Evolutionary conservation across 352 stramenopile genomes (phyloP).

Genomic region (Phytophthora litchii): DNA sequence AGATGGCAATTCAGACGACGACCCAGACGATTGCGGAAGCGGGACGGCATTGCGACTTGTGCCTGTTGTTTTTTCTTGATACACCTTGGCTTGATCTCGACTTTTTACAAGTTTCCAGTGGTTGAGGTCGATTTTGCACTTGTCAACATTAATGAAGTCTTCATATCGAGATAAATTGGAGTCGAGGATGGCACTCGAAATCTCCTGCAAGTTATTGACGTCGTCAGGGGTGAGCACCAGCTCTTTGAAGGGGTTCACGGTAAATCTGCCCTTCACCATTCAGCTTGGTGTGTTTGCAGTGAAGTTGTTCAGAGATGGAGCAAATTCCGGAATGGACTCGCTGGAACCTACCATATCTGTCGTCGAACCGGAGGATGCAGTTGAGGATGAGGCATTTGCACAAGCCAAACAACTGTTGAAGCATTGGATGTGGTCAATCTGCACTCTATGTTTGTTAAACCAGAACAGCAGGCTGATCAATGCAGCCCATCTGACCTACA

Average conservation of each 20-base stretch:
- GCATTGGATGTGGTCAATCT: slow-evolving; percentile 12
- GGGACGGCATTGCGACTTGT: slow-evolving; percentile 9
- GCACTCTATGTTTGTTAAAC: slow-evolving; percentile 20
- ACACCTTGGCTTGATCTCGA: slow-evolving; percentile 32
- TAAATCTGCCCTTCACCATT: slow-evolving; percentile 46
- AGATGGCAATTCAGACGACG: slow-evolving; percentile 30
- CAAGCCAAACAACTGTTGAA: slow-evolving; percentile 20
- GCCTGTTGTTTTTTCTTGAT: slow-evolving; percentile 18
- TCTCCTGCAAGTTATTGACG: slow-evolving; percentile 35
- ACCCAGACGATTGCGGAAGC: slow-evolving; percentile 18
- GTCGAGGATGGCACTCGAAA: slow-evolving; percentile 33
- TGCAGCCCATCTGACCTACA: slow-evolving; percentile 11
- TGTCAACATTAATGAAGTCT: slow-evolving; percentile 34
- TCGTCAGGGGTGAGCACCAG: slow-evolving; percentile 28
- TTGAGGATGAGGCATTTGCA: neutral
- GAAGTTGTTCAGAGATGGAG: slow-evolving; percentile 19
- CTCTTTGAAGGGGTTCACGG: slow-evolving; percentile 42
- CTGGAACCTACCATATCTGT: neutral
- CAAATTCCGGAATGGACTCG: slow-evolving; percentile 22
- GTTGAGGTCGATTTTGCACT: slow-evolving; percentile 11
- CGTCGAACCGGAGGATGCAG: neutral
- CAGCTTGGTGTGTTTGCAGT: neutral
- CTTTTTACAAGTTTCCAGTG: slow-evolving; percentile 47
- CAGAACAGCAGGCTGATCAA: slow-evolving; percentile 9
- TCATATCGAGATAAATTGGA: slow-evolving; percentile 39